Conservation (phyloP, 306 rosid genomes). For the apple (Malus domestica) region DNA sequence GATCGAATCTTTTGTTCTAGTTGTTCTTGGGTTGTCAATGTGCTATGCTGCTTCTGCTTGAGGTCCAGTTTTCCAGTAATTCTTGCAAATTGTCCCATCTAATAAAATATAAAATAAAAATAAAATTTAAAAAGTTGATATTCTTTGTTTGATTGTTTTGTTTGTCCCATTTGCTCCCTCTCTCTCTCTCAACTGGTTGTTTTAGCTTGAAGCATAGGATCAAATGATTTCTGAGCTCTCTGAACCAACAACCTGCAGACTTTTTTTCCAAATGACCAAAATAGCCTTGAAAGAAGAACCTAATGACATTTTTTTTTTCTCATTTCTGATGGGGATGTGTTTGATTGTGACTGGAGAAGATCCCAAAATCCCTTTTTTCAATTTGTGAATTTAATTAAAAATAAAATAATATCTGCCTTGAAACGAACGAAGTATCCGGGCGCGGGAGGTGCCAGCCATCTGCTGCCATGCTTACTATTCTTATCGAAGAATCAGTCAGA, state of each 20-base stretch:
- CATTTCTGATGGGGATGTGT: neutral
- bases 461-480: slow-evolving; percentile 20
- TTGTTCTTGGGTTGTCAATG: slow-evolving; percentile 24
- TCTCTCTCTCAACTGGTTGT: slow-evolving; percentile 7
- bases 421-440: slow-evolving; percentile 32
- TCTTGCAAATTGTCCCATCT: slow-evolving; percentile 22
- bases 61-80: slow-evolving; percentile 23
- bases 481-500: slow-evolving; percentile 55
- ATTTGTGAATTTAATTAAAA: slow-evolving; percentile 3
- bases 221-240: slow-evolving; percentile 27
- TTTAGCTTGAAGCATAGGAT: slow-evolving; percentile 39
- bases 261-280: slow-evolving; percentile 13
- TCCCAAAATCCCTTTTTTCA: slow-evolving; percentile 5
- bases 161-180: slow-evolving; percentile 10
- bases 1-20: neutral
- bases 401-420: slow-evolving; percentile 24
- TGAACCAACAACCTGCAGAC: slow-evolving; percentile 16
- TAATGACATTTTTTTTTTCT: neutral
- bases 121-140: neutral
- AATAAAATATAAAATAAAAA: neutral
- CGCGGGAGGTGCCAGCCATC: neutral
- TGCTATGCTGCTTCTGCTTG: slow-evolving; percentile 15
- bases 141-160: neutral
- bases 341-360: slow-evolving; percentile 4
- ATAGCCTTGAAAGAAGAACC: neutral